Evolutionary conservation across 2,329 filamentous ascomycete genomes (phyloP).

Genomic region (Stemphylium lycopersici): DNA sequence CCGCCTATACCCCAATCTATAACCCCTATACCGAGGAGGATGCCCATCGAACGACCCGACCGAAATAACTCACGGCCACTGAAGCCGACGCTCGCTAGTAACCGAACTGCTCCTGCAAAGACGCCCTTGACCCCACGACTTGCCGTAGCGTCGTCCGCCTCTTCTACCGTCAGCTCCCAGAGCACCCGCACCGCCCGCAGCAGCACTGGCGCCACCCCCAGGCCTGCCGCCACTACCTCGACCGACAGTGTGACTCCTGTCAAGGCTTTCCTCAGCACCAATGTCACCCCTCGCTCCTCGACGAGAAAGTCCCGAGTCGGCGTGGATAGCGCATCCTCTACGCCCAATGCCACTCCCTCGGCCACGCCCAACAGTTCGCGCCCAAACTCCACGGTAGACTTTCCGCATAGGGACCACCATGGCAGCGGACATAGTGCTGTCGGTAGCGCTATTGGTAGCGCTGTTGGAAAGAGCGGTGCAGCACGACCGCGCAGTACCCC

Average conservation of each 20-base stretch:
- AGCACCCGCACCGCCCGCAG: conserved; percentile 34
- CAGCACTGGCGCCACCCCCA: conserved; percentile 35
- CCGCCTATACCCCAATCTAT: conserved; percentile 20
- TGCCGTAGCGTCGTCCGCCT: conserved; percentile 48
- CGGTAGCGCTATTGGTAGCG: not conserved
- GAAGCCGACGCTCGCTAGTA: conserved; percentile 71
- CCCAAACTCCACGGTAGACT: conserved; percentile 41
- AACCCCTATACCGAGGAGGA: conserved; percentile 33
- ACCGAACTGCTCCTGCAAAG: conserved; percentile 57
- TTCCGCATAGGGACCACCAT: conserved; percentile 37
- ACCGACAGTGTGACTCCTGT: conserved; percentile 62
- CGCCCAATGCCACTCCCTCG: conserved; percentile 67
- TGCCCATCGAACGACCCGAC: conserved; percentile 50
- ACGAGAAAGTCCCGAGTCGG: conserved; percentile 68
- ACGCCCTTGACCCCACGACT: conserved; percentile 66
- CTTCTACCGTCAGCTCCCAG: conserved; percentile 38
- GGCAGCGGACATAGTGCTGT: conserved; percentile 27
- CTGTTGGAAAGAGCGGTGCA: conserved; percentile 26
- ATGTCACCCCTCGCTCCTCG: conserved; percentile 80
- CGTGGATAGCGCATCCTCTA: conserved; percentile 70
- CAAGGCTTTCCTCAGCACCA: conserved; percentile 65
- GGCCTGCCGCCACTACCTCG: conserved; percentile 39
- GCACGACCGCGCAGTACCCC: conserved; percentile 49
- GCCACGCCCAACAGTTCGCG: conserved; percentile 46
- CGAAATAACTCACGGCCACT: conserved; percentile 63